Evolutionary conservation across 179 eudicot genomes (phyloP).

Genomic region (Amaranthus tricolor): DNA sequence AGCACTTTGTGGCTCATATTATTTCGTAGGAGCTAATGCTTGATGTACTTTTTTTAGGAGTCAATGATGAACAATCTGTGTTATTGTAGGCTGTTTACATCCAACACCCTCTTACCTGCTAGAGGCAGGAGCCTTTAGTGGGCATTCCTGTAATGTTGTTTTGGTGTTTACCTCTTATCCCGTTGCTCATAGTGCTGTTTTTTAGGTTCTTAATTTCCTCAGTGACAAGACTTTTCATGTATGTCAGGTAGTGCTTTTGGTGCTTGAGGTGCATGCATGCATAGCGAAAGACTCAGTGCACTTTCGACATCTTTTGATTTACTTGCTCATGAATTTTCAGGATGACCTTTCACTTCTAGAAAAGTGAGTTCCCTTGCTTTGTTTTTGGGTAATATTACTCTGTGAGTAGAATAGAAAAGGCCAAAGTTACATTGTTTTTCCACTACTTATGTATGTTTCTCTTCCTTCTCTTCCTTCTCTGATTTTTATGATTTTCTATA

Average conservation of each 20-base stretch:
- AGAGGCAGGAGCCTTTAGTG: too few relatives aligned
- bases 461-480: not conserved
- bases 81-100: too few relatives aligned
- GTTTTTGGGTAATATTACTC: conserved; percentile 11
- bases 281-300: conserved; percentile 75
- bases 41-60: too few relatives aligned
- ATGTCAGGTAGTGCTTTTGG: conserved; percentile 87
- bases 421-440: not conserved
- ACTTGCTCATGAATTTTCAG: conserved; percentile 68
- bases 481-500: not conserved
- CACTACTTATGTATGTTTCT: not conserved
- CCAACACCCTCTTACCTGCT: too few relatives aligned
- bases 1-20: too few relatives aligned
- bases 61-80: too few relatives aligned
- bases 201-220: too few relatives aligned
- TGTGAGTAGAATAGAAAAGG: not conserved
- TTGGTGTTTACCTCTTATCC: too few relatives aligned
- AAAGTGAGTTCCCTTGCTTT: conserved; percentile 50
- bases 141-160: too few relatives aligned
- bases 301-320: conserved; percentile 78
- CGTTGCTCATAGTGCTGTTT: too few relatives aligned
- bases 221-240: conserved; percentile 19
- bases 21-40: too few relatives aligned
- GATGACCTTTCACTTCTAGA: conserved; percentile 76
- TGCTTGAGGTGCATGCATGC: conserved; percentile 96